Percentiles rank a stretch among this genome's conserved stretches.
These are phyloP conservation scores for Scedosporium aurantiacum DNA, from an alignment of 2,329 filamentous ascomycete species.

Conservation along the genomic window DNA sequence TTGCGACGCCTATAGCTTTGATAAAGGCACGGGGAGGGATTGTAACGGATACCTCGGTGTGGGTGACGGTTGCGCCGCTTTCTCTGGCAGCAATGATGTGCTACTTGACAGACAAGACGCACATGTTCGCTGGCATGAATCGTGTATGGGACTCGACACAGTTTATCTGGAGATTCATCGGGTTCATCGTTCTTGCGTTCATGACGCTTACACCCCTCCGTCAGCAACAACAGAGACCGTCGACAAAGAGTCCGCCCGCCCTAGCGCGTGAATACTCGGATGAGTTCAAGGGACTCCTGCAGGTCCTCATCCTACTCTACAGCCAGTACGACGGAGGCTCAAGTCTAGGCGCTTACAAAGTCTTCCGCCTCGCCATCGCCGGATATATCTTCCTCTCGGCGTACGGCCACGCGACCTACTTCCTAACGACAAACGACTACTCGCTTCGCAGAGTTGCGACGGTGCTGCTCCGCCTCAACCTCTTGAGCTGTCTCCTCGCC, in stretches of 20 bases:
- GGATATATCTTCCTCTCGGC: conserved; percentile 52
- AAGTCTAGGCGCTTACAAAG: conserved; percentile 39
- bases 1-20: conserved; percentile 16
- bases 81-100: conserved; percentile 1
- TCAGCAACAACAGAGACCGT: neutral
- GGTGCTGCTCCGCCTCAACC: conserved; percentile 46
- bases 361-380: conserved; percentile 41
- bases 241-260: conserved; percentile 12
- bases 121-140: conserved; percentile 6
- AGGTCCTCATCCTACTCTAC: conserved; percentile 40
- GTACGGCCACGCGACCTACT: conserved; percentile 50
- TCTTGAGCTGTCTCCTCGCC: conserved; percentile 39
- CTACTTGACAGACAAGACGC: conserved; percentile 7
- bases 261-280: conserved; percentile 46
- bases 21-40: neutral
- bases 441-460: conserved; percentile 38
- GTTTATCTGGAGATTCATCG: neutral
- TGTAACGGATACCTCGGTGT: neutral
- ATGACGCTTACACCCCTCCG: neutral
- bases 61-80: neutral
- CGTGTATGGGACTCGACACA: conserved; percentile 2
- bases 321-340: conserved; percentile 42
- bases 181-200: neutral
- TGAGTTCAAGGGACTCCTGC: conserved; percentile 59
- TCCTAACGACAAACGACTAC: conserved; percentile 44